phyloP scores from a whole-genome alignment of 305 asterid species.

The Salvia sclarea region DNA sequence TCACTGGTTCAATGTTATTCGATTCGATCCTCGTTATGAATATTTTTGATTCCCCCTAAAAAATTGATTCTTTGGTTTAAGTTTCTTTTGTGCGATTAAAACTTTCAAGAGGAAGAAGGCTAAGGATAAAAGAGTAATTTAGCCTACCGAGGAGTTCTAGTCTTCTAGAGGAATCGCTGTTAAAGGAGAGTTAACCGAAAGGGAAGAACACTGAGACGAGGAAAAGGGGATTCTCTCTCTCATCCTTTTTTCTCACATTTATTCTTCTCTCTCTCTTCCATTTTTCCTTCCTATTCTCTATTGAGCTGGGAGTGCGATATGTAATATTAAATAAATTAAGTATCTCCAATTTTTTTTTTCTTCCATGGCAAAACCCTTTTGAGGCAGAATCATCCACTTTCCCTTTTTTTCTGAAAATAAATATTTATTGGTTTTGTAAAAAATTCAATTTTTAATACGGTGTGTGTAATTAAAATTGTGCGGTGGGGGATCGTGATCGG shows the following conservation, averaged over 20 bases:
- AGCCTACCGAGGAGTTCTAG: background rate
- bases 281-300: slow-evolving; percentile 11
- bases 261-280: background rate
- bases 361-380: slow-evolving; percentile 25
- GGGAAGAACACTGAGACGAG: slow-evolving; percentile 28
- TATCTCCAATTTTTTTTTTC: background rate
- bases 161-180: slow-evolving; percentile 35
- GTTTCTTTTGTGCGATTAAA: background rate
- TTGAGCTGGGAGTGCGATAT: slow-evolving; percentile 2
- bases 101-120: too few relatives aligned
- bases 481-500: slow-evolving; percentile 37
- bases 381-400: slow-evolving; percentile 25
- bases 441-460: background rate
- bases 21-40: slow-evolving; percentile 22
- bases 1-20: slow-evolving; percentile 3
- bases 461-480: slow-evolving; percentile 16
- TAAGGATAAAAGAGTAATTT: slow-evolving; percentile 24
- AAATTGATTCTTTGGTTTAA: background rate
- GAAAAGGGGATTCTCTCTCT: slow-evolving; percentile 43
- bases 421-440: background rate
- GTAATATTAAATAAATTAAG: background rate
- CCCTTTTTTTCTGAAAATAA: background rate
- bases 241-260: background rate
- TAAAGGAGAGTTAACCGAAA: slow-evolving; percentile 28
- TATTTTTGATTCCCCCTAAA: background rate